Percentiles rank a stretch among this genome's conserved stretches.
These are phyloP conservation scores for Boletus tomentosulus DNA, from an alignment of 768 basidiomycete genomes.

Conservation along the genomic window DNA sequence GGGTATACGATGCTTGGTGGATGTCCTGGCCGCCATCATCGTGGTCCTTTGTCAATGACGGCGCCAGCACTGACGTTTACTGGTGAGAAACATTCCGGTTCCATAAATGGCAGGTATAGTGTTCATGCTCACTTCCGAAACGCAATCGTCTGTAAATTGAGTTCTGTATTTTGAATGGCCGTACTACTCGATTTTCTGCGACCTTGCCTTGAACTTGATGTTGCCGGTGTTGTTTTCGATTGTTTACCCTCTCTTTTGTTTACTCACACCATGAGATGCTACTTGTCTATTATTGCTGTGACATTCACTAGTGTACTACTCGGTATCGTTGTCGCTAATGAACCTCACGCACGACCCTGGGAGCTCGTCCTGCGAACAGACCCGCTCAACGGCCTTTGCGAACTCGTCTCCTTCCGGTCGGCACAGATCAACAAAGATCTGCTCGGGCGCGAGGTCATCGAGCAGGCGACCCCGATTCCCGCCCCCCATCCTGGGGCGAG, in stretches of 20 bases:
- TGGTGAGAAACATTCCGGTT: neutral
- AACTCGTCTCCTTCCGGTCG: constrained; percentile 15
- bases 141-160: neutral
- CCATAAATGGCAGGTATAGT: constrained; percentile 27
- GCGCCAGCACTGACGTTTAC: no score
- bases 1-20: constrained; percentile 52
- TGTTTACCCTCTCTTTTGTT: constrained; percentile 2
- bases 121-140: constrained; percentile 5
- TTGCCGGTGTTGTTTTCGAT: neutral
- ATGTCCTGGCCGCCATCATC: constrained; percentile 25
- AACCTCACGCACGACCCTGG: constrained; percentile 80
- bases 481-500: constrained; percentile 4
- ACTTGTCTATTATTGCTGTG: neutral
- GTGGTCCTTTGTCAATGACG: constrained; percentile 9
- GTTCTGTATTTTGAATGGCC: neutral
- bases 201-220: no score
- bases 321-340: neutral
- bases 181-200: no score
- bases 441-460: constrained; percentile 4
- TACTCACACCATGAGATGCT: constrained; percentile 12
- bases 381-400: constrained; percentile 14
- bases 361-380: constrained; percentile 23
- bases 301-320: constrained; percentile 2
- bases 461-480: constrained; percentile 10
- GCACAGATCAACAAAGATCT: constrained; percentile 22